A percentile compares a stretch with the other conserved stretches of the same genome.
Conservation (phyloP, 1,284 basidiomycete species). For the Austroboletus novae-zelandiae region DNA sequence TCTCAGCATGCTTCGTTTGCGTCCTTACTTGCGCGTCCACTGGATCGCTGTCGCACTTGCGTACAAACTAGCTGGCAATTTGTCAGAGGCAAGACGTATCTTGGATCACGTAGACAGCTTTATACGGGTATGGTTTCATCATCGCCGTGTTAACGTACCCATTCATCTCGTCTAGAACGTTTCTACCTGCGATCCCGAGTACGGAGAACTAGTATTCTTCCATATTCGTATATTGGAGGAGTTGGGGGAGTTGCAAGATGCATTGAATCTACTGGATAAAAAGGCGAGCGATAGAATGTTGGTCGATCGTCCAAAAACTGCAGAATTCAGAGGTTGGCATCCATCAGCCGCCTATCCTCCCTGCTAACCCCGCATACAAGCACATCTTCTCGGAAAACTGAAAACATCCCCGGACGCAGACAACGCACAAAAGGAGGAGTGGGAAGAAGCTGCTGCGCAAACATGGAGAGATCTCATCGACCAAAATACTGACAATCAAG, state of each 20-base stretch:
- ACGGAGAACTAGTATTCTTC: slow-evolving; percentile 84
- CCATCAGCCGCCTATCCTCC: not conserved
- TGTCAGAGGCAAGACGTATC: slow-evolving; percentile 69
- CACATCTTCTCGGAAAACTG: slow-evolving; percentile 68
- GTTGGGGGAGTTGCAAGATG: slow-evolving; percentile 62
- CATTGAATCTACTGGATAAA: slow-evolving; percentile 60
- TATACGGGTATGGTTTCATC: slow-evolving; percentile 45
- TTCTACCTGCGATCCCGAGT: slow-evolving; percentile 78
- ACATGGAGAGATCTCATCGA: slow-evolving; percentile 82
- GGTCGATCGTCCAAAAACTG: slow-evolving; percentile 69
- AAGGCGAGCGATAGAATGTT: slow-evolving; percentile 66
- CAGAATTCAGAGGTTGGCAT: slow-evolving; percentile 66
- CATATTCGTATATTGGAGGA: slow-evolving; percentile 81
- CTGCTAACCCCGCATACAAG: slow-evolving; percentile 38
- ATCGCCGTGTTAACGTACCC: not conserved
- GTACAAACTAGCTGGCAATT: slow-evolving; percentile 81
- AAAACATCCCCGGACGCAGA: slow-evolving; percentile 66
- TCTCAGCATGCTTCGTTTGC: slow-evolving; percentile 74
- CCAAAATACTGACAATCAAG: slow-evolving; percentile 82
- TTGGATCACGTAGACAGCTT: slow-evolving; percentile 67
- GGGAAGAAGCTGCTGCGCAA: slow-evolving; percentile 32
- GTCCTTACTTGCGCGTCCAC: slow-evolving; percentile 83
- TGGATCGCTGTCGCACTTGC: slow-evolving; percentile 92
- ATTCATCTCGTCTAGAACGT: slow-evolving; percentile 52
- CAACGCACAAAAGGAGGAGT: slow-evolving; percentile 23